Conservation (phyloP, 805 yeast species). For the Candida nanaspora region DNA sequence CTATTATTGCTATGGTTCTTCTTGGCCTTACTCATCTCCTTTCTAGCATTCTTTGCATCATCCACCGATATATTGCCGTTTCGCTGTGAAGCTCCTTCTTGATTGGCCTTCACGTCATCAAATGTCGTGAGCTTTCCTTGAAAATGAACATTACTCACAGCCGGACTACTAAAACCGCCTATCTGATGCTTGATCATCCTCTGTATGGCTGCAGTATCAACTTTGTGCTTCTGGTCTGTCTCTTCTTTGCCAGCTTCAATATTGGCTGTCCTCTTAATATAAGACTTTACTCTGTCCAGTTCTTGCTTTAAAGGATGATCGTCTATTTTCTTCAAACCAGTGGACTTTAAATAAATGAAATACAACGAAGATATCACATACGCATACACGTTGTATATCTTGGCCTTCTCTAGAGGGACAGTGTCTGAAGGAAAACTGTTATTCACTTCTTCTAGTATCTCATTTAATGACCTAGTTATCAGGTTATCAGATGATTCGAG, state of each 20-base stretch:
- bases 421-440: conserved; percentile 4
- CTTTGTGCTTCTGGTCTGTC: conserved; percentile 10
- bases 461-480: conserved; percentile 32
- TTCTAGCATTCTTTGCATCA: not conserved
- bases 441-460: conserved; percentile 15
- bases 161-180: conserved; percentile 27
- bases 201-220: conserved; percentile 34
- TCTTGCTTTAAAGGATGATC: conserved; percentile 63
- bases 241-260: conserved; percentile 23
- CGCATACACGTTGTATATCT: conserved; percentile 30
- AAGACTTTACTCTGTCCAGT: conserved; percentile 56
- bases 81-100: too few species aligned
- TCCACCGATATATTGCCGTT: too few species aligned
- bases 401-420: conserved; percentile 20
- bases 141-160: conserved; percentile 46
- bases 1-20: not conserved
- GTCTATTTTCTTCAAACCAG: conserved; percentile 45
- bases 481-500: conserved; percentile 24
- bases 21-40: not conserved
- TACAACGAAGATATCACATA: conserved; percentile 50
- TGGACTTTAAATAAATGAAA: conserved; percentile 51
- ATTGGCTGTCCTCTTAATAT: conserved; percentile 51
- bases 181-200: conserved; percentile 26
- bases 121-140: conserved; percentile 50
- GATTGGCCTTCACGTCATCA: conserved; percentile 3